Evolutionary conservation across 352 stramenopile genomes (phyloP), one percentile per base, ranked within the genome.

Genomic region (Phytophthora foliorum): DNA sequence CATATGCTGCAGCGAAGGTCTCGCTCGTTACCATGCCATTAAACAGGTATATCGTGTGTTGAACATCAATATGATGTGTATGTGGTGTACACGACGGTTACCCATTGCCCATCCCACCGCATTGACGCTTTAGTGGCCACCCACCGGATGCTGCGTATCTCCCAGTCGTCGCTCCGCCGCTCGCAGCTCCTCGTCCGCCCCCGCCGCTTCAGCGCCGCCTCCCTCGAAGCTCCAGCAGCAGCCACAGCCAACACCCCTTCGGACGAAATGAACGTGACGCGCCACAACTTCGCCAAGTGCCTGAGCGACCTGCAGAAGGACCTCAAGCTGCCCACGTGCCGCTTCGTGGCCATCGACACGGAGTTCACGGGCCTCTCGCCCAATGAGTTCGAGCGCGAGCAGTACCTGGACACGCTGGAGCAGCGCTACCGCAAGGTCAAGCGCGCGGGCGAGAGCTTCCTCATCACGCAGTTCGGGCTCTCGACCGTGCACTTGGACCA

Each of bases 401-500:
- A 80, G 46, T 92, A 84, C 52, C 67, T 92, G 19, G 86, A 96
- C 59, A 93, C 86, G 50, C 67, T 94, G 5, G 86, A 94, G 53
- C 80, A 93, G 51, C 82, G 88, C 25, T 96, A 92, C 58, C 63
- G 65, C 50, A 93, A 92, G 60, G 83, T 92, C 16, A 90, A 92
- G 48, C 75, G 74, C 38, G 81, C 88, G 2, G 88, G 82, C 17
- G 85, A 92, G 66, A 92, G 87, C 72, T 92, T 96, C 50, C 75
- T 93, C 22, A 81, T 96, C 63, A 90, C 88, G 62, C 88, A 96
- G 68, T 91, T 94, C 72, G 88, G 88, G 3, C 73, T 96, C 39
- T 91, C 84, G 22, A 90, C 81, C 17, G 86, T 93, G 53, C 85
- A 92, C 57, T 50, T 92, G 27, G 77, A 91, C 61, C 69, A 83